Base-by-base conservation (phyloP, 2,329 filamentous ascomycete species). In the Cladophialophora exuberans region DNA sequence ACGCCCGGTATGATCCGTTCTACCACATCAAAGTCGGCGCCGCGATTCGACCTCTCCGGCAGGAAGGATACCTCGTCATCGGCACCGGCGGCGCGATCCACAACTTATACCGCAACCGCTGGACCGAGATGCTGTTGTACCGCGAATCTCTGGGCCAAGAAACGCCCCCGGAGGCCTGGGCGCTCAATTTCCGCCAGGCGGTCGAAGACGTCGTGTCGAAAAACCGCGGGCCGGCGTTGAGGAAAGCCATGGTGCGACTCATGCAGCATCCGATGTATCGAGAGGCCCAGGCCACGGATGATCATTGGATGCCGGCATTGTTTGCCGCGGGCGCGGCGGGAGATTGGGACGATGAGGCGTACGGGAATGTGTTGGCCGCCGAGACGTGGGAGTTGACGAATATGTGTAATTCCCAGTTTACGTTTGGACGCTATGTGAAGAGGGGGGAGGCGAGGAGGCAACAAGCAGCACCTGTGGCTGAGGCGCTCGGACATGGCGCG, bases 241-340 rank as follows among this genome's bases (percentile, higher is more conserved):
- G 83, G 3, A 72, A 80, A 2, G 79, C 76, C 0, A 75, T 85
- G 51, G 82, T 82, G 2, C 74, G 83, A 18, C 65, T 88, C 62
- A 87, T 88, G 83, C 87, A 88, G 72, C 82, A 87, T 64, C 84
- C 85, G 0, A 72, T 76, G 42, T 88, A 80, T 64, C 71, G 85
- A 11, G 84, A 87, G 62, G 85, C 86, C 0, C 85, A 88, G 70
- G 84, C 76, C 1, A 88, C 85, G 0, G 85, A 89, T 64, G 86
- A 88, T 66, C 85, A 88, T 64, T 88, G 85, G 60, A 86, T 88
- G 81, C 73, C 84, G 0, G 76, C 81, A 3, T 73, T 83, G 62
- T 88, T 87, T 68, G 79, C 85, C 0, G 82, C 83, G 0, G 85
- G 85, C 1, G 72, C 78, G 2, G 73, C 73, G 25, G 78, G 83